A percentile compares a stretch with the other conserved stretches of the same genome.
Evolutionary conservation across 192 early-diverging fungal genomes (phyloP).

Genomic region (Kappamyces sp.): DNA sequence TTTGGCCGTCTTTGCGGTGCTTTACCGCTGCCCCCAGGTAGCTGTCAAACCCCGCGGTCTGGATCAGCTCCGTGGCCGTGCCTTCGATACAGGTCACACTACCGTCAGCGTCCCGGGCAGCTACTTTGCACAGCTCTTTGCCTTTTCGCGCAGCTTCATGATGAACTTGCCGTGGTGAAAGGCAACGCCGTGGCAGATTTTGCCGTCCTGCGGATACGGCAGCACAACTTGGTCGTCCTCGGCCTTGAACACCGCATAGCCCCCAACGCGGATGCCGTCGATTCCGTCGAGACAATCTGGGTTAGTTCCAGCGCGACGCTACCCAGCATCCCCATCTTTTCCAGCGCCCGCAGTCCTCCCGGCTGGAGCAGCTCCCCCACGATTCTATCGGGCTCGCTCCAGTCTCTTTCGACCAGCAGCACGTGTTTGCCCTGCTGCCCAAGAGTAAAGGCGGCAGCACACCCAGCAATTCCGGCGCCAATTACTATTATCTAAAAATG

Average conservation of each 20-base stretch:
- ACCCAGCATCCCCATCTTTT: slow-evolving; percentile 66
- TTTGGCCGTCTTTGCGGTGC: slow-evolving; percentile 23
- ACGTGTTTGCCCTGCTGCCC: slow-evolving; percentile 68
- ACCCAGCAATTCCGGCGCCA: slow-evolving; percentile 91
- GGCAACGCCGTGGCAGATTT: slow-evolving; percentile 58
- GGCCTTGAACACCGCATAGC: slow-evolving; percentile 76
- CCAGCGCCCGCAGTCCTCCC: slow-evolving; percentile 78
- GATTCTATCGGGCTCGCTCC: slow-evolving; percentile 92
- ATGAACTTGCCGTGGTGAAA: slow-evolving; percentile 96
- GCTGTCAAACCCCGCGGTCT: slow-evolving; percentile 28
- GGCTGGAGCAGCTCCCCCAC: slow-evolving; percentile 97
- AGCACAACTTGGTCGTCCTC: slow-evolving; percentile 54
- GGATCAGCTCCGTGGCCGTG: slow-evolving; percentile 63
- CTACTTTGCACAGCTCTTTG: slow-evolving; percentile 49
- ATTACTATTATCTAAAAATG: slow-evolving; percentile 67
- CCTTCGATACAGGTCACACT: slow-evolving; percentile 75
- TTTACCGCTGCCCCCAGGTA: slow-evolving; percentile 52
- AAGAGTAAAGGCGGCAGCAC: slow-evolving; percentile 74
- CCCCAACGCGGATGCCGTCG: slow-evolving; percentile 73
- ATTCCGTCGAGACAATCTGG: slow-evolving; percentile 74
- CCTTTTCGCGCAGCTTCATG: slow-evolving; percentile 72
- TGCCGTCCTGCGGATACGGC: slow-evolving; percentile 57
- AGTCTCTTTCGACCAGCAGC: slow-evolving; percentile 74
- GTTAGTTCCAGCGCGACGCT: slow-evolving; percentile 10
- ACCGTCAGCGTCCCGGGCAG: neutral